Conservation (phyloP, 2,329 filamentous ascomycete species). For the Sporothrix luriei region DNA sequence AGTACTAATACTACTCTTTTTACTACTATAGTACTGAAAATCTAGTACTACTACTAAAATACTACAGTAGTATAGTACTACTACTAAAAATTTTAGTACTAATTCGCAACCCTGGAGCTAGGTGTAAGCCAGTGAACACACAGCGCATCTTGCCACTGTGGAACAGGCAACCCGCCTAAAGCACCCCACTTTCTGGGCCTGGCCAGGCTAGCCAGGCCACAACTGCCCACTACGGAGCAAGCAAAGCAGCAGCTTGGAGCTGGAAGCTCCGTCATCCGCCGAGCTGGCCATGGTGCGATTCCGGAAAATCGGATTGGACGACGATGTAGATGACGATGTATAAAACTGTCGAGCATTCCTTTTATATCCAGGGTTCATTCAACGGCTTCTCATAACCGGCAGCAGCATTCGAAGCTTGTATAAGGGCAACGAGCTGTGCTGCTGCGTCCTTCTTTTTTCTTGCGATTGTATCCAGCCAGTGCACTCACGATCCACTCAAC, state of each 20-base stretch:
- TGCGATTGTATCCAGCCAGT: neutral
- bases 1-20: too few relatives aligned
- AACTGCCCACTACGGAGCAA: neutral
- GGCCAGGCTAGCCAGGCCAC: neutral
- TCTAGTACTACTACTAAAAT: too few relatives aligned
- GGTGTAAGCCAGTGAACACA: neutral
- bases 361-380: neutral
- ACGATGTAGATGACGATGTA: neutral
- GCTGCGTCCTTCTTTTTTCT: neutral
- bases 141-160: conserved; percentile 6
- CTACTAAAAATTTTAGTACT: too few relatives aligned
- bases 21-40: too few relatives aligned
- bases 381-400: neutral
- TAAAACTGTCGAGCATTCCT: neutral
- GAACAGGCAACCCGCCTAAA: conserved; percentile 17
- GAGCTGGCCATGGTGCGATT: neutral
- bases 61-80: too few relatives aligned
- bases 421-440: neutral
- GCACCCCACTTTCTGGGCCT: conserved; percentile 23
- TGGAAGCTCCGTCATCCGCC: conserved; percentile 18
- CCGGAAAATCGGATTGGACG: too few relatives aligned
- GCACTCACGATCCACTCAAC: neutral
- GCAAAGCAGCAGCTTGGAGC: conserved; percentile 3
- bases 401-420: neutral
- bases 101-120: too few relatives aligned